phyloP scores from a whole-genome alignment of 345 rosid species.

The Isatis tinctoria region DNA sequence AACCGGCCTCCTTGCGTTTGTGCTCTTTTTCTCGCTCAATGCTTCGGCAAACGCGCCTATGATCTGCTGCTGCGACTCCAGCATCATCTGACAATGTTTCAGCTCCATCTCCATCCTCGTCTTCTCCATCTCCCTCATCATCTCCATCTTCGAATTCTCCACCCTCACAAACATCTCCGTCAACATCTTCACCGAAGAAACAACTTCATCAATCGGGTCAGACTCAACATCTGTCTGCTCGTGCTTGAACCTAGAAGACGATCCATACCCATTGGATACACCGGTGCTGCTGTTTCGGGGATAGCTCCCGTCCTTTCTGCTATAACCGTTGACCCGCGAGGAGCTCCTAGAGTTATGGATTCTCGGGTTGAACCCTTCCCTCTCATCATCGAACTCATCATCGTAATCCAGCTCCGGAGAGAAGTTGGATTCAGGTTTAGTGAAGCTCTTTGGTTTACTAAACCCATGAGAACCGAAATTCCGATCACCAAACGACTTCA shows the following conservation, averaged over 20 bases:
- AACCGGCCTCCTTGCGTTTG: conserved; percentile 22
- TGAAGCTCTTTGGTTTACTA: conserved; percentile 28
- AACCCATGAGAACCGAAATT: conserved; percentile 32
- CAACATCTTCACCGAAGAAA: conserved; percentile 47
- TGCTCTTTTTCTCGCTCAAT: conserved; percentile 42
- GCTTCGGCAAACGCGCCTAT: conserved; percentile 42
- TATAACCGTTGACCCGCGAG: background rate
- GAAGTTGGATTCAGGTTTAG: conserved; percentile 33
- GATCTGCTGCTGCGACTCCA: conserved; percentile 58
- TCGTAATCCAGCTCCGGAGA: conserved; percentile 29
- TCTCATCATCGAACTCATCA: conserved; percentile 32
- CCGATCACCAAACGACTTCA: conserved; percentile 48
- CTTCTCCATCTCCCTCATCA: conserved; percentile 68
- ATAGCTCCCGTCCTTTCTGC: conserved; percentile 26
- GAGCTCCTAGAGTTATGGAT: conserved; percentile 28
- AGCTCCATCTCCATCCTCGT: conserved; percentile 63
- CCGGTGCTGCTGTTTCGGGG: background rate
- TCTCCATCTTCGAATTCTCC: conserved; percentile 73
- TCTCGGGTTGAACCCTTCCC: conserved; percentile 27
- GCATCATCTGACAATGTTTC: conserved; percentile 67
- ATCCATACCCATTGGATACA: conserved; percentile 33
- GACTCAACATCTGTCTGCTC: conserved; percentile 35
- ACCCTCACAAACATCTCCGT: conserved; percentile 53
- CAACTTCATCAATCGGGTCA: conserved; percentile 53
- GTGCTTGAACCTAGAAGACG: conserved; percentile 34